Evolutionary conservation across 2,329 filamentous ascomycete genomes (phyloP).

Genomic region (Fusarium staphyleae): DNA sequence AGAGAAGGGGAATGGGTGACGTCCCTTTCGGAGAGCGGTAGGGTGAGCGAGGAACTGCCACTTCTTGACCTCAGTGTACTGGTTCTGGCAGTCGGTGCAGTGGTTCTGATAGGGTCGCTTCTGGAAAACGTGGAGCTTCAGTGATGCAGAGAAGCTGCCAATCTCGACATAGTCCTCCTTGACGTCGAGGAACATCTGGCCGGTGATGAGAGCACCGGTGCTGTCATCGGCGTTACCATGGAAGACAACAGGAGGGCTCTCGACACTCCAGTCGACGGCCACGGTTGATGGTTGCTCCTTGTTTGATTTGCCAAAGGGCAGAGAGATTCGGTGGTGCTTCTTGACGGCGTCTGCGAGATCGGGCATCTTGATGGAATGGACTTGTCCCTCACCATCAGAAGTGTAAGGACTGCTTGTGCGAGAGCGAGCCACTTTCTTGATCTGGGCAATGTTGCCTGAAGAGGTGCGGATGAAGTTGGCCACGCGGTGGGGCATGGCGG

Average conservation of each 20-base stretch:
- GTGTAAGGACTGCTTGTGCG: conserved; percentile 45
- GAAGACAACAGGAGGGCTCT: conserved; percentile 87
- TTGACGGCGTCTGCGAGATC: conserved; percentile 50
- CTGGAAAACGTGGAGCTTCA: conserved; percentile 74
- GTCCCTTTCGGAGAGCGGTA: conserved; percentile 58
- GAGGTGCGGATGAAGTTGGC: conserved; percentile 64
- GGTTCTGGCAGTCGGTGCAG: conserved; percentile 77
- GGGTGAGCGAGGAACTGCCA: conserved; percentile 77
- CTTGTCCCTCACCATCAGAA: conserved; percentile 47
- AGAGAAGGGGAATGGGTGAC: conserved; percentile 87
- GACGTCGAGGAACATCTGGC: conserved; percentile 78
- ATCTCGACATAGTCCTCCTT: conserved; percentile 71
- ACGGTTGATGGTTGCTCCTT: conserved; percentile 53
- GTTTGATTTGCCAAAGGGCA: conserved; percentile 53
- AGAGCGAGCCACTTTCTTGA: conserved; percentile 52
- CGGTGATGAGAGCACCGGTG: conserved; percentile 84
- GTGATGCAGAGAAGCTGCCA: conserved; percentile 73
- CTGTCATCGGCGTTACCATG: conserved; percentile 78
- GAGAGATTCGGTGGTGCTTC: conserved; percentile 53
- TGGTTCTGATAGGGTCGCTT: conserved; percentile 83
- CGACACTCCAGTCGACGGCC: conserved; percentile 67
- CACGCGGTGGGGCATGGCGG: conserved; percentile 64
- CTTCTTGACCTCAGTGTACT: conserved; percentile 75
- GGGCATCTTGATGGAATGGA: conserved; percentile 47
- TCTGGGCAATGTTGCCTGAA: conserved; percentile 60